phyloP scores from a whole-genome alignment of 2,329 filamentous ascomycete genomes.

The Ascochyta koolunga region DNA sequence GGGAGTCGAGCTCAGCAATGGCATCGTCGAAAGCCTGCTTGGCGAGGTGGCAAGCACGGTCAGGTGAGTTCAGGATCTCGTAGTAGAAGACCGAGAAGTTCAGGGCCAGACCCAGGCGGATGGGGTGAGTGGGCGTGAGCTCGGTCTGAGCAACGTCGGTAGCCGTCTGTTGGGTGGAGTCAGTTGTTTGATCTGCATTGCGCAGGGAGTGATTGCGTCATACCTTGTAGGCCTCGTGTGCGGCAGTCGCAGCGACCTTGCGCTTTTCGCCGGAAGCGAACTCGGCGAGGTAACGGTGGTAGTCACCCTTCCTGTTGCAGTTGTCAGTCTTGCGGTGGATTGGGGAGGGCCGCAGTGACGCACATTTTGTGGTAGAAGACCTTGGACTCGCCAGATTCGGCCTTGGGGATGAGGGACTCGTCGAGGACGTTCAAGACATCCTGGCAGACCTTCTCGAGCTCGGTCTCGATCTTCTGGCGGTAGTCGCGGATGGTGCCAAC shows the following conservation, averaged over 20 bases:
- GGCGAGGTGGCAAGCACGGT: slow-evolving; percentile 96
- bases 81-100: slow-evolving; percentile 99
- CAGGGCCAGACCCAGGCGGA: slow-evolving; percentile 93
- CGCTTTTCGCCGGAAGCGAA: slow-evolving; percentile 92
- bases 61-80: slow-evolving; percentile 97
- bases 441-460: slow-evolving; percentile 97
- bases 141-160: slow-evolving; percentile 98
- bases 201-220: slow-evolving; percentile 42
- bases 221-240: slow-evolving; percentile 98
- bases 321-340: slow-evolving; percentile 22
- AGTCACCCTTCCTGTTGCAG: slow-evolving; percentile 84
- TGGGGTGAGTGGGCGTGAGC: slow-evolving; percentile 95
- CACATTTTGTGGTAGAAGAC: slow-evolving; percentile 99
- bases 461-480: slow-evolving; percentile 96
- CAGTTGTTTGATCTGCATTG: slow-evolving; percentile 22
- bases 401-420: slow-evolving; percentile 91
- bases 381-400: slow-evolving; percentile 96
- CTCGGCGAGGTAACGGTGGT: slow-evolving; percentile 94
- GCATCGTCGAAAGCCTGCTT: slow-evolving; percentile 99
- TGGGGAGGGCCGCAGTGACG: slow-evolving; percentile 47
- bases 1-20: slow-evolving; percentile 96
- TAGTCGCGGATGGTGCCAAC: slow-evolving; percentile 93
- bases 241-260: slow-evolving; percentile 83
- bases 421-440: slow-evolving; percentile 96
- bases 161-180: slow-evolving; percentile 70